Conservation (phyloP, 805 yeast genomes). For the Spathaspora sp. region DNA sequence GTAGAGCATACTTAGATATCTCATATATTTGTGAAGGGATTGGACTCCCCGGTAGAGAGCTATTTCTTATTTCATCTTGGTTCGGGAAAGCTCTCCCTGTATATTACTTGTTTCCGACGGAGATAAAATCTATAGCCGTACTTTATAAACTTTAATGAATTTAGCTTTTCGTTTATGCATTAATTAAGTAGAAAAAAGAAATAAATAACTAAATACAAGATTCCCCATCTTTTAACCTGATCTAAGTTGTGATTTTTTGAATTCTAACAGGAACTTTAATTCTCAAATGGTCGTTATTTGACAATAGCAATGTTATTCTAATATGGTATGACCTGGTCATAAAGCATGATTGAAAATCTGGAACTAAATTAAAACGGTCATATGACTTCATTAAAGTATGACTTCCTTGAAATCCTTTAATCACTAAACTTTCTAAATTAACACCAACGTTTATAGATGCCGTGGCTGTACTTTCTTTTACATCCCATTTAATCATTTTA, state of each 20-base stretch:
- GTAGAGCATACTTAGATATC: too few species aligned
- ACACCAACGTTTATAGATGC: conserved; percentile 11
- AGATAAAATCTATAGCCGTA: too few species aligned
- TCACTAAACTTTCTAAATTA: conserved; percentile 10
- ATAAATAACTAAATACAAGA: background rate
- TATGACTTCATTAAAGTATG: conserved; percentile 8
- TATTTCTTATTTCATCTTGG: too few species aligned
- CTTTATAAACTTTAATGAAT: too few species aligned
- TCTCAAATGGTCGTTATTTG: conserved; percentile 17
- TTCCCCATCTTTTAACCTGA: background rate
- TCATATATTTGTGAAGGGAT: too few species aligned
- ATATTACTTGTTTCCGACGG: too few species aligned
- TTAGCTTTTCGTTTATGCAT: background rate
- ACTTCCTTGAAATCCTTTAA: conserved; percentile 12
- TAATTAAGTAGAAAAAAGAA: background rate
- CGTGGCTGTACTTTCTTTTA: background rate
- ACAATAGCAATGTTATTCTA: conserved; percentile 15
- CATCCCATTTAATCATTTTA: conserved; percentile 8
- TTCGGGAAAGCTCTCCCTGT: too few species aligned
- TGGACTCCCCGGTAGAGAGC: too few species aligned
- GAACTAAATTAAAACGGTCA: conserved; percentile 29
- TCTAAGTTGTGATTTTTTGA: conserved; percentile 13
- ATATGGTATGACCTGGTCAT: conserved; percentile 30
- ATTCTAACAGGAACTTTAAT: conserved; percentile 29
- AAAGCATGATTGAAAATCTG: conserved; percentile 35